phyloP scores from a whole-genome alignment of 257 asterid genomes.

The Penstemon eatonii region DNA sequence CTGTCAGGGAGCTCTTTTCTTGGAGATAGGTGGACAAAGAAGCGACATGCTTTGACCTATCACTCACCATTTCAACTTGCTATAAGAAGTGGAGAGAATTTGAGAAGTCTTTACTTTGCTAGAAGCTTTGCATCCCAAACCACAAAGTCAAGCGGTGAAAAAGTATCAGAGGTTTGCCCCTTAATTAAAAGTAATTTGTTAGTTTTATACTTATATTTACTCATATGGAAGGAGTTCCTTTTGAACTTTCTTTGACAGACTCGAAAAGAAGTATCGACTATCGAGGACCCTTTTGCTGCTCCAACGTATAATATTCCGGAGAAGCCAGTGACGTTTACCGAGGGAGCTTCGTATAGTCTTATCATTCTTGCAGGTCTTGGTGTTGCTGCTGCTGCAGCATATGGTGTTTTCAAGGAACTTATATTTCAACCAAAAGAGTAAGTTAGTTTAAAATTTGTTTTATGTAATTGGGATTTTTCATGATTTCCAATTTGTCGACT shows the following conservation, averaged over 20 bases:
- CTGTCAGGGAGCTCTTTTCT: constrained; percentile 51
- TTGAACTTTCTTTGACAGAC: constrained; percentile 47
- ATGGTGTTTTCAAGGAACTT: constrained; percentile 89
- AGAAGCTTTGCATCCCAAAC: constrained; percentile 68
- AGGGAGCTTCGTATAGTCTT: constrained; percentile 87
- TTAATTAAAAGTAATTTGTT: not conserved
- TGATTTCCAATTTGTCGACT: constrained; percentile 21
- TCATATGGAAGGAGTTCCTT: not conserved
- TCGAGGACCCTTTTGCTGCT: constrained; percentile 89
- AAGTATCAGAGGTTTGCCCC: constrained; percentile 60
- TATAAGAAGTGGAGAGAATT: constrained; percentile 32
- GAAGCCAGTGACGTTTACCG: constrained; percentile 89
- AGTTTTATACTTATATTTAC: not conserved
- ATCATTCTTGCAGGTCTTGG: constrained; percentile 92
- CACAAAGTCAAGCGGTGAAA: constrained; percentile 48
- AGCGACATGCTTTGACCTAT: constrained; percentile 32
- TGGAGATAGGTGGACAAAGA: constrained; percentile 32
- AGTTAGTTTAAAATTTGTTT: constrained; percentile 34
- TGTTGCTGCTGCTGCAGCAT: constrained; percentile 79
- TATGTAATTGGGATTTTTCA: constrained; percentile 1
- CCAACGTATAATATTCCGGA: constrained; percentile 93
- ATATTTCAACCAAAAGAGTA: constrained; percentile 91
- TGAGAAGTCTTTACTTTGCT: constrained; percentile 36
- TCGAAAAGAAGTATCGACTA: constrained; percentile 64
- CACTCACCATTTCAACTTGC: constrained; percentile 50